Conservation (phyloP, 2,329 filamentous ascomycete genomes). For the Nothopassalora personata region DNA sequence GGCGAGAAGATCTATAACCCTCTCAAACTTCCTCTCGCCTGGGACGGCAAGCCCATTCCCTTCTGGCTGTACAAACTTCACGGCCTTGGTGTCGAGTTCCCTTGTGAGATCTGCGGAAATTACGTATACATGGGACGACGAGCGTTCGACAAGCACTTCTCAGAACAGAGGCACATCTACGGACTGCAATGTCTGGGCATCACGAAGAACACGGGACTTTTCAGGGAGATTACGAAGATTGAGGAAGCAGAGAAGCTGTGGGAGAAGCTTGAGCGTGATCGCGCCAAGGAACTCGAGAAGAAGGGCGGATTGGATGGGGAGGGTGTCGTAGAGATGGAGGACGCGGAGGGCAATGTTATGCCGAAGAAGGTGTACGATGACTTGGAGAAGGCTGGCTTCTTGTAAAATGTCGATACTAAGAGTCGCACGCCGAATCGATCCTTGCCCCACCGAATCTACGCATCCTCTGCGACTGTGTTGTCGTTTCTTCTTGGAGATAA, state of each 20-base stretch:
- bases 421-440: not conserved
- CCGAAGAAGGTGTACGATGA: conserved; percentile 97
- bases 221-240: conserved; percentile 89
- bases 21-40: conserved; percentile 87
- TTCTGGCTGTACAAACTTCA: conserved; percentile 99
- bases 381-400: conserved; percentile 82
- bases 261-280: conserved; percentile 87
- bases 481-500: too few species aligned
- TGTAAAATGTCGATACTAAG: conserved; percentile 44
- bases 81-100: conserved; percentile 87
- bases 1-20: conserved; percentile 95
- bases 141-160: conserved; percentile 98
- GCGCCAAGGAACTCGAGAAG: conserved; percentile 68
- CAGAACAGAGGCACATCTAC: conserved; percentile 86
- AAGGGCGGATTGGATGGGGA: conserved; percentile 49
- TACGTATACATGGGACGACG: conserved; percentile 97
- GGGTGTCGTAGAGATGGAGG: conserved; percentile 96
- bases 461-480: not conserved
- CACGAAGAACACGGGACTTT: conserved; percentile 73
- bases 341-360: conserved; percentile 96
- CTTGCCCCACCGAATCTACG: not conserved
- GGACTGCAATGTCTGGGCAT: conserved; percentile 92
- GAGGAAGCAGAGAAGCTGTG: conserved; percentile 82
- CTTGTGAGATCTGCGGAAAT: conserved; percentile 95
- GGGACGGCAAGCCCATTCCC: conserved; percentile 98